Base-by-base conservation (phyloP, 176 grass and related monocot genomes). In the Secale cereale region DNA sequence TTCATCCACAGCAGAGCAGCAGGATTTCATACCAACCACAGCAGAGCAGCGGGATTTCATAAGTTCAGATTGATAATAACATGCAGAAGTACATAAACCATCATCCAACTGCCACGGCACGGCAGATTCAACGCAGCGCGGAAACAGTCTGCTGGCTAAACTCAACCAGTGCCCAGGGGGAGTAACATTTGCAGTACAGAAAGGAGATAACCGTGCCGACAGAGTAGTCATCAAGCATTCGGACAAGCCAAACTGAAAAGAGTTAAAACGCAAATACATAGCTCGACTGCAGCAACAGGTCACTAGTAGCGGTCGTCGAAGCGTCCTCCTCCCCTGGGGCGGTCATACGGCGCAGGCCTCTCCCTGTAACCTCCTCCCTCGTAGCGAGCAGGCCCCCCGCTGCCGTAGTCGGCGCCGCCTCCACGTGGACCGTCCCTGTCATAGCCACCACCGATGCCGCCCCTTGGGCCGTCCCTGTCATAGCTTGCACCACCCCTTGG, bases 281-380 rank as follows among this genome's bases (percentile, higher is more conserved):
- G 63, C 84, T 68, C 23, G 17, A 66, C 48, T 52, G 48, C 20
- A 40, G 35, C 48, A 2, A 74, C 30, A 11, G 14, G n/a, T 76
- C 81, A 80, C 84, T 72, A 87, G 71, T 87, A 87, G 48, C 89
- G 87, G 76, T 91, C 92, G 74, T 92, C 87, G 11, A 79, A 90
- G 75, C 89, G 89, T 36, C 87, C 78, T 74, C 86, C 92, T 78
- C 86, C 92, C 73, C 92, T 85, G 15, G 92, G 89, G 15, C 87
- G 89, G 25, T 94, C 92, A 78, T 94, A 94, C 1, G 92, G 92
- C 57, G 80, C 87, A 87, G 89, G 87, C 46, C 86, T 86, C 43
- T 94, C 87, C 84, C 73, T 89, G 82, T 91, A 91, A 46, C 84
- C 64, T n/a, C 86, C 89, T 69, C 86, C 89, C 54, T 83, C 87